Conservation (phyloP, 306 rosid species). For the Pterocarpus santalinus region DNA sequence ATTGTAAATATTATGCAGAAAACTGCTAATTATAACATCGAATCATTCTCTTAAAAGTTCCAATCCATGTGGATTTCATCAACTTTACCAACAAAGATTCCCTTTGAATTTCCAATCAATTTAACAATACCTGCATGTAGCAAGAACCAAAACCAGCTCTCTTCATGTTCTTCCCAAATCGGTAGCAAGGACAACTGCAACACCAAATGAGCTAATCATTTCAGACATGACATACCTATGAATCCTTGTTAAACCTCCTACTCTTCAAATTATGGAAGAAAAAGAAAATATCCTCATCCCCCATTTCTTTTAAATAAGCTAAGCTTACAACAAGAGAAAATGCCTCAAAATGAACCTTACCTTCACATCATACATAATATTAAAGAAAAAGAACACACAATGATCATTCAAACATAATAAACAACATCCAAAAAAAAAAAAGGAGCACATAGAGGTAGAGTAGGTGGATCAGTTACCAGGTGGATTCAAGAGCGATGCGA, state of each 20-base stretch:
- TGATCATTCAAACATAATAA: background rate
- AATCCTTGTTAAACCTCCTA: background rate
- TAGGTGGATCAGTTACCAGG: conserved; percentile 54
- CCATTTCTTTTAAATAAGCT: background rate
- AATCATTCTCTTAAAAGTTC: background rate
- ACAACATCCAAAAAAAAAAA: background rate
- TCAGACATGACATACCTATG: background rate
- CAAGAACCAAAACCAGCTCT: conserved; percentile 85
- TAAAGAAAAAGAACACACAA: background rate
- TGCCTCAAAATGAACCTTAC: background rate
- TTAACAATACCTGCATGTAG: conserved; percentile 68
- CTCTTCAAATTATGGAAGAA: background rate
- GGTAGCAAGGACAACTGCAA: conserved; percentile 87
- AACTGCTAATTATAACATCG: background rate
- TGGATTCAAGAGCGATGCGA: conserved; percentile 74
- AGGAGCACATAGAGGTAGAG: background rate
- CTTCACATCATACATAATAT: background rate
- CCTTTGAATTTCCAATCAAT: background rate
- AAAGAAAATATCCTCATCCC: background rate
- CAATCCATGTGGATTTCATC: too few species aligned
- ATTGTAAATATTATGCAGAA: background rate
- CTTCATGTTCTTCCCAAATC: conserved; percentile 93
- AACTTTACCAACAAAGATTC: too few species aligned
- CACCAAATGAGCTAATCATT: conserved; percentile 37
- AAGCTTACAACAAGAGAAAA: background rate